phyloP scores from a whole-genome alignment of 495 filamentous ascomycete genomes.

The Aspergillus ostianus region DNA sequence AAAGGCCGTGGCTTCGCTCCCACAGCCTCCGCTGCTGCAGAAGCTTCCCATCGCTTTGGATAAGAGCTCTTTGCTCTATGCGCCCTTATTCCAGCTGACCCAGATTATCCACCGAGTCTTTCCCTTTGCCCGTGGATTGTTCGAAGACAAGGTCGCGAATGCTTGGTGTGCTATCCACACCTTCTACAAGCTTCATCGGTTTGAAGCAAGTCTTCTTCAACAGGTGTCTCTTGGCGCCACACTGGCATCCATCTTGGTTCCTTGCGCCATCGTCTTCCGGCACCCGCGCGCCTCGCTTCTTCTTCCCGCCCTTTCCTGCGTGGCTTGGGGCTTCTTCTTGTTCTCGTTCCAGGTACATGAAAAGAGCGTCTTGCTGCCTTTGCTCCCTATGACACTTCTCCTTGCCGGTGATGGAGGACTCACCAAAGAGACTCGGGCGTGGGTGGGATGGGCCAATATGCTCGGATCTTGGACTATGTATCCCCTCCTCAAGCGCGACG shows the following conservation, averaged over 20 bases:
- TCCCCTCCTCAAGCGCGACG: slow-evolving; percentile 82
- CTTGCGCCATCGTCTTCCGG: slow-evolving; percentile 75
- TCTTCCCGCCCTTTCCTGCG: slow-evolving; percentile 73
- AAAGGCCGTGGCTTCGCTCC: slow-evolving; percentile 37
- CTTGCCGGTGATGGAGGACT: slow-evolving; percentile 75
- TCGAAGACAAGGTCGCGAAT: slow-evolving; percentile 98
- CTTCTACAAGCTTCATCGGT: slow-evolving; percentile 76
- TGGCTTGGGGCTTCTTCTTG: slow-evolving; percentile 94
- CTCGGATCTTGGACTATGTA: slow-evolving; percentile 93
- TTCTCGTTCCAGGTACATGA: slow-evolving; percentile 98
- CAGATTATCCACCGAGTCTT: slow-evolving; percentile 90
- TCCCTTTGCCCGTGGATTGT: slow-evolving; percentile 88
- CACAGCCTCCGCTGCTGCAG: slow-evolving; percentile 56
- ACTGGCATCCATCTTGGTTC: slow-evolving; percentile 68
- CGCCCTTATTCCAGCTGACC: slow-evolving; percentile 67
- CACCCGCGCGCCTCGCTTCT: slow-evolving; percentile 74
- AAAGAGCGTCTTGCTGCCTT: slow-evolving; percentile 87
- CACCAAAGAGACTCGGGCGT: slow-evolving; percentile 70
- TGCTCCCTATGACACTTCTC: slow-evolving; percentile 87
- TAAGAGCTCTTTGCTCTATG: slow-evolving; percentile 65
- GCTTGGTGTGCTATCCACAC: slow-evolving; percentile 94
- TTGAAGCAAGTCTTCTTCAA: slow-evolving; percentile 66
- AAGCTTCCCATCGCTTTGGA: slow-evolving; percentile 59
- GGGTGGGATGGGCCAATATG: slow-evolving; percentile 91
- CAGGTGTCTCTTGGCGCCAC: slow-evolving; percentile 75